phyloP scores from a whole-genome alignment of 2,329 filamentous ascomycete species.

The Elsinoe australis region DNA sequence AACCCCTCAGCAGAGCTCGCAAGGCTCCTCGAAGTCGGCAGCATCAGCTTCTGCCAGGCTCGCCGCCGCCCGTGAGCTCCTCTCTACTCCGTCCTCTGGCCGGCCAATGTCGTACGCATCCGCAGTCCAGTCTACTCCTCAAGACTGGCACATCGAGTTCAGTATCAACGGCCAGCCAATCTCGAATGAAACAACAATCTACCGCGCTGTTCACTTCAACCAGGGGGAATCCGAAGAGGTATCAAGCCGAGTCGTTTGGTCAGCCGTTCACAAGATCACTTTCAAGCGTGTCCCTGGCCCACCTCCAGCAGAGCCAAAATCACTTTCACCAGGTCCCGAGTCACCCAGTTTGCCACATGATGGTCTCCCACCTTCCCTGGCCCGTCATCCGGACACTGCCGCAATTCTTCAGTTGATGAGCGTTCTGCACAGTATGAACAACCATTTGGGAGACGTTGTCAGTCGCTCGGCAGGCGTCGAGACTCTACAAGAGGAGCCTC shows the following conservation, averaged over 20 bases:
- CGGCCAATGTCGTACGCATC: slow-evolving; percentile 75
- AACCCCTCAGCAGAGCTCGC: slow-evolving; percentile 61
- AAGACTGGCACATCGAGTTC: slow-evolving; percentile 98
- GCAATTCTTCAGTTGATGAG: slow-evolving; percentile 82
- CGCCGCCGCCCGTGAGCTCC: slow-evolving; percentile 29
- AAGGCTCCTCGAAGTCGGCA: slow-evolving; percentile 25
- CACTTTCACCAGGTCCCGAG: slow-evolving; percentile 50
- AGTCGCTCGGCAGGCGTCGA: slow-evolving; percentile 65
- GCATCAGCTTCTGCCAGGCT: slow-evolving; percentile 28
- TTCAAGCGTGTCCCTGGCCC: slow-evolving; percentile 82
- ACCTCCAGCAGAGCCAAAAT: slow-evolving; percentile 63
- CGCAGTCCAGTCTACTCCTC: slow-evolving; percentile 68
- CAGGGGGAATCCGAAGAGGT: slow-evolving; percentile 56
- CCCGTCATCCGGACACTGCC: slow-evolving; percentile 74
- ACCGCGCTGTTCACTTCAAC: slow-evolving; percentile 79
- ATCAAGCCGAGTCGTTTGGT: slow-evolving; percentile 74
- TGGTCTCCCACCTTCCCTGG: slow-evolving; percentile 68
- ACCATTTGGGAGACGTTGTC: slow-evolving; percentile 85
- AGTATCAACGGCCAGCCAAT: slow-evolving; percentile 76
- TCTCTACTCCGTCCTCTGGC: slow-evolving; percentile 41
- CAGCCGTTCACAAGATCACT: slow-evolving; percentile 80
- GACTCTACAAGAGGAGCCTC: slow-evolving; percentile 68
- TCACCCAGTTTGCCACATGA: slow-evolving; percentile 47
- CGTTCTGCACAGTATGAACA: slow-evolving; percentile 85
- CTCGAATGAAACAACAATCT: slow-evolving; percentile 88